A percentile compares a stretch with the other conserved stretches of the same genome.
phyloP scores from a whole-genome alignment of 2,329 filamentous ascomycete species.

The Sordariomycetes sp. region DNA sequence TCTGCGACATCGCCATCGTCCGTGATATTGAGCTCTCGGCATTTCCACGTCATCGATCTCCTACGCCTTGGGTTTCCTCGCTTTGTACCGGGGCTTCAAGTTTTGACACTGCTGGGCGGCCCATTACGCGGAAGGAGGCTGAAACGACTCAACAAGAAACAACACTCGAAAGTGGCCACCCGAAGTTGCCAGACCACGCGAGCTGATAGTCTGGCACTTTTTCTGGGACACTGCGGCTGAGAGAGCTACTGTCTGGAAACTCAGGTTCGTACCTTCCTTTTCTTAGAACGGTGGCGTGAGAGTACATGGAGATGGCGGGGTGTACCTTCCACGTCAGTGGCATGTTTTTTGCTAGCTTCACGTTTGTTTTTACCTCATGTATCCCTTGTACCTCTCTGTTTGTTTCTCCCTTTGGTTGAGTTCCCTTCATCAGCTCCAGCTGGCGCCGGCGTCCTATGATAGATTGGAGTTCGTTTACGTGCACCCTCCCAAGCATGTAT shows the following conservation, averaged over 20 bases:
- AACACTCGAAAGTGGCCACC: too few relatives aligned
- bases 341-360: background rate
- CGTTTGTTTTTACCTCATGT: background rate
- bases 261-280: background rate
- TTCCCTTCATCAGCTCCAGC: background rate
- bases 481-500: background rate
- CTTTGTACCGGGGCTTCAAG: background rate
- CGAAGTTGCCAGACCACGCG: too few relatives aligned
- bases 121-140: background rate
- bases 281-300: background rate
- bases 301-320: background rate
- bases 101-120: background rate
- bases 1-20: background rate
- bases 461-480: background rate
- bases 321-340: background rate
- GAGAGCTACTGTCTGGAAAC: background rate
- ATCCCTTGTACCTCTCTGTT: background rate
- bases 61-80: background rate
- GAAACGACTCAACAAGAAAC: background rate
- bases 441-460: background rate
- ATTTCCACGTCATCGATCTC: background rate
- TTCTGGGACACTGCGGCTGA: background rate
- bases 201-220: background rate
- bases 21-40: background rate
- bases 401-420: background rate